Conservation (phyloP, 768 basidiomycete genomes). For the Podaxis carcinomalis region DNA sequence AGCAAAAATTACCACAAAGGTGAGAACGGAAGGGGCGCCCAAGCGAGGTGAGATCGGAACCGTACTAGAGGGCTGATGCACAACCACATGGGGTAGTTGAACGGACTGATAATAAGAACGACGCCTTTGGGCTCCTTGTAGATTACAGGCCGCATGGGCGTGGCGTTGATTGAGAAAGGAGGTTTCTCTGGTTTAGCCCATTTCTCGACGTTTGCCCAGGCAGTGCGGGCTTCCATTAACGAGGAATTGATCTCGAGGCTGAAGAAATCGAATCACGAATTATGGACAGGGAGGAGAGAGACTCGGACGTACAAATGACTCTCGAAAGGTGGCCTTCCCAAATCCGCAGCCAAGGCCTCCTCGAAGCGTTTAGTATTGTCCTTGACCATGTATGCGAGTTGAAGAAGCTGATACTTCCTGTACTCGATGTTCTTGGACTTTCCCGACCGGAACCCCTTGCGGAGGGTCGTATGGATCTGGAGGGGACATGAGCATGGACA, state of each 20-base stretch:
- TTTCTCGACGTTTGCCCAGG: conserved; percentile 61
- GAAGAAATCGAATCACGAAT: background rate
- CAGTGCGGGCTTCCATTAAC: conserved; percentile 46
- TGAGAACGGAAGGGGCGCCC: background rate
- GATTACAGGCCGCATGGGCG: conserved; percentile 57
- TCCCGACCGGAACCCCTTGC: conserved; percentile 56
- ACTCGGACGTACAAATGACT: conserved; percentile 35
- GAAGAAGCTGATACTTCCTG: conserved; percentile 73
- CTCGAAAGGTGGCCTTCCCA: conserved; percentile 63
- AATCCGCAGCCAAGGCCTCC: conserved; percentile 53
- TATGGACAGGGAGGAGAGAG: background rate
- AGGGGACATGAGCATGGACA: background rate
- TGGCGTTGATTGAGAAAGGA: conserved; percentile 51
- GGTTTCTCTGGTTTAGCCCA: conserved; percentile 69
- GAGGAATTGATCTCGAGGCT: conserved; percentile 61
- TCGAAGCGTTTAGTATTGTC: conserved; percentile 66
- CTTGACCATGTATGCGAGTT: conserved; percentile 67
- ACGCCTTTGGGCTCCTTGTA: conserved; percentile 77
- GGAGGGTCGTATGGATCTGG: conserved; percentile 55
- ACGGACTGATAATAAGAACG: conserved; percentile 65
- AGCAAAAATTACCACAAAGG: background rate
- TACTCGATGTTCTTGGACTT: conserved; percentile 63
- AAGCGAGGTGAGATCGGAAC: conserved; percentile 2
- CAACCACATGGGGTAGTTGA: conserved; percentile 72
- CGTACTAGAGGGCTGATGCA: conserved; percentile 54